Evolutionary conservation across 371 early-diverging fungal genomes (phyloP).

Genomic region (Blakeslea trispora): DNA sequence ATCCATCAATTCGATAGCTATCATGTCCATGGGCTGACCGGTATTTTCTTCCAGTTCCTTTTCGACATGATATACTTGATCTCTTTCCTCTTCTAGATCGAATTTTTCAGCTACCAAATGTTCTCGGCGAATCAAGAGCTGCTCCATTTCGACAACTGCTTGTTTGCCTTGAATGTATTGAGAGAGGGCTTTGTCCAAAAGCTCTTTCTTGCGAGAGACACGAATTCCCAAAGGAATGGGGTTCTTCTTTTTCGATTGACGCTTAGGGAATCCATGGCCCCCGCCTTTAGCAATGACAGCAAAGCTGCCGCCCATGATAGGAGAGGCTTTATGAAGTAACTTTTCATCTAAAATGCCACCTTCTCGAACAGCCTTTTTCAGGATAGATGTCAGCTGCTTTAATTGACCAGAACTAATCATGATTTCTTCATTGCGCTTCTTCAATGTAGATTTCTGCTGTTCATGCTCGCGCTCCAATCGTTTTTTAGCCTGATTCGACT

Average conservation of each 20-base stretch:
- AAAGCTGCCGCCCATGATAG: constrained; percentile 42
- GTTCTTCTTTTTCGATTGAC: constrained; percentile 9
- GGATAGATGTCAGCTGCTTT: constrained; percentile 45
- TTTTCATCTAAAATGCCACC: constrained; percentile 46
- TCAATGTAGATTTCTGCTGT: constrained; percentile 56
- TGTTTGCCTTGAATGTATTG: constrained; percentile 40
- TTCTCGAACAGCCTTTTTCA: constrained; percentile 49
- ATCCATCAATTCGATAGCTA: constrained; percentile 65
- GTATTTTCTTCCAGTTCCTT: constrained; percentile 45
- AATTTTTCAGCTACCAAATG: constrained; percentile 59
- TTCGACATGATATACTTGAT: constrained; percentile 56
- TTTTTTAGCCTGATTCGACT: constrained; percentile 66
- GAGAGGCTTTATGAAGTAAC: constrained; percentile 31
- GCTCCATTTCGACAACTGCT: constrained; percentile 34
- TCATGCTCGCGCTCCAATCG: constrained; percentile 63
- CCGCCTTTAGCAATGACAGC: constrained; percentile 31
- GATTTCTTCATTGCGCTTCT: constrained; percentile 54
- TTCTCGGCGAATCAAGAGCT: constrained; percentile 42
- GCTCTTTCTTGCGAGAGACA: constrained; percentile 43
- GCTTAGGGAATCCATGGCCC: constrained; percentile 26
- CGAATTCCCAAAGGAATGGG: constrained; percentile 21
- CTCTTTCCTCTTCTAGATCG: constrained; percentile 64
- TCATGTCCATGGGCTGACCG: constrained; percentile 40
- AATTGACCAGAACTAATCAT: constrained; percentile 55
- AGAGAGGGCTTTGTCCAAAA: constrained; percentile 54